Conservation (phyloP, 805 yeast species). For the Lipomyces starkeyi region DNA sequence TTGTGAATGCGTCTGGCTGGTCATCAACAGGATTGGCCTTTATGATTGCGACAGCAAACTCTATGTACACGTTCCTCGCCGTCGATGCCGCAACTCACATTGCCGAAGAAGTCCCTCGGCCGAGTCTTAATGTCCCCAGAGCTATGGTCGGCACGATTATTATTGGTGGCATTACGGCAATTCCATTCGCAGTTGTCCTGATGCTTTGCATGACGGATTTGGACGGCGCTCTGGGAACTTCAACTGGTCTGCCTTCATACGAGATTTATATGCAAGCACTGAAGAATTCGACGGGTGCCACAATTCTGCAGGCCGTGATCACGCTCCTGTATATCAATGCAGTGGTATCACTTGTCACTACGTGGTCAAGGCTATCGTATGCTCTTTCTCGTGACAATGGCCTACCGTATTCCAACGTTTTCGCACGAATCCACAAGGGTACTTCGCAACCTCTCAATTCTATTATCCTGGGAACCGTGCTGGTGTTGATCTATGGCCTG, state of each 20-base stretch:
- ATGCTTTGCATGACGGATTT: slow-evolving; percentile 60
- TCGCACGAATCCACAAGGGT: slow-evolving; percentile 56
- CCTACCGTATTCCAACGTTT: slow-evolving; percentile 58
- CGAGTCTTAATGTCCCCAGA: slow-evolving; percentile 62
- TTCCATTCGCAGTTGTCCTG: slow-evolving; percentile 30
- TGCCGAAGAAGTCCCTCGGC: slow-evolving; percentile 68
- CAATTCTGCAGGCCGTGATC: slow-evolving; percentile 1
- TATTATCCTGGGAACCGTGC: slow-evolving; percentile 54
- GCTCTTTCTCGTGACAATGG: slow-evolving; percentile 70
- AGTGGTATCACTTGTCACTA: slow-evolving; percentile 1
- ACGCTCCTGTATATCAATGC: slow-evolving; percentile 4
- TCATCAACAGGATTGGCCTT: slow-evolving; percentile 60
- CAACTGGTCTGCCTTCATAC: slow-evolving; percentile 66
- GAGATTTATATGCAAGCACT: slow-evolving; percentile 68
- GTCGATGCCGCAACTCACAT: slow-evolving; percentile 74
- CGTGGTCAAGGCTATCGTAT: slow-evolving; percentile 14
- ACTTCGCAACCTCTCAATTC: slow-evolving; percentile 58
- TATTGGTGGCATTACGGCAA: slow-evolving; percentile 64
- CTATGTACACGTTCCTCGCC: slow-evolving; percentile 72
- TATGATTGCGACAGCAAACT: slow-evolving; percentile 69
- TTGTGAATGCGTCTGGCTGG: slow-evolving; percentile 60
- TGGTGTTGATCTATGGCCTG: slow-evolving; percentile 59
- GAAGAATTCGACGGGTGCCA: slow-evolving; percentile 56
- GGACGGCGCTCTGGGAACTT: slow-evolving; percentile 55
- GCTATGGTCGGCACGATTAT: slow-evolving; percentile 69